Percentiles rank a stretch among this genome's conserved stretches.
phyloP scores from a whole-genome alignment of 306 rosid species.

The Datisca glomerata region DNA sequence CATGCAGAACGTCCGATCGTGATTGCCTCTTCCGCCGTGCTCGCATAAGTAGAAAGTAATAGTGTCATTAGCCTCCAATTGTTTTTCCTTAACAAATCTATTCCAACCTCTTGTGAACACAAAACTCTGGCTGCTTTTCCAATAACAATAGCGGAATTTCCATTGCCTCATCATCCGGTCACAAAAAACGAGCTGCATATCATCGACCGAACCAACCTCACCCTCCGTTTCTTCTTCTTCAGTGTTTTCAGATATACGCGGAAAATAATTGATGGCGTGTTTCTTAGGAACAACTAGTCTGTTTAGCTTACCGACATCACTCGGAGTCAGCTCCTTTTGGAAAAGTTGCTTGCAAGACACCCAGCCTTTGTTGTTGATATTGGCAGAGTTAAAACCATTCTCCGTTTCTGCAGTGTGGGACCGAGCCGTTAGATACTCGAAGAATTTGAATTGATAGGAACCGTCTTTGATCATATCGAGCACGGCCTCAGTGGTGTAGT shows the following conservation, averaged over 20 bases:
- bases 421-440: constrained; percentile 24
- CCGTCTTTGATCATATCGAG: constrained; percentile 70
- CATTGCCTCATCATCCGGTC: constrained; percentile 28
- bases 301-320: constrained; percentile 84
- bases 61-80: constrained; percentile 29
- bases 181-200: constrained; percentile 30
- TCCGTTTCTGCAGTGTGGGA: constrained; percentile 6
- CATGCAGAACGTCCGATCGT: constrained; percentile 16
- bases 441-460: constrained; percentile 46
- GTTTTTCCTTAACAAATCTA: constrained; percentile 37
- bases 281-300: constrained; percentile 76
- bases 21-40: constrained; percentile 2
- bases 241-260: constrained; percentile 10
- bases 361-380: constrained; percentile 16
- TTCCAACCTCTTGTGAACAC: constrained; percentile 48
- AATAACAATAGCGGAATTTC: constrained; percentile 43
- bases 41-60: constrained; percentile 32
- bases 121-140: constrained; percentile 46
- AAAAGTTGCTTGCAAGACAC: constrained; percentile 43
- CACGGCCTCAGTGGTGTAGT: constrained; percentile 28
- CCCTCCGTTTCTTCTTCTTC: not conserved
- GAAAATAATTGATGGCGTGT: constrained; percentile 62
- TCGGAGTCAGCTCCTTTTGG: constrained; percentile 73
- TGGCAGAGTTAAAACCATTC: not conserved
- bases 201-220: constrained; percentile 5